phyloP scores from a whole-genome alignment of 352 stramenopile genomes.

The Phytophthora fragariaefolia region DNA sequence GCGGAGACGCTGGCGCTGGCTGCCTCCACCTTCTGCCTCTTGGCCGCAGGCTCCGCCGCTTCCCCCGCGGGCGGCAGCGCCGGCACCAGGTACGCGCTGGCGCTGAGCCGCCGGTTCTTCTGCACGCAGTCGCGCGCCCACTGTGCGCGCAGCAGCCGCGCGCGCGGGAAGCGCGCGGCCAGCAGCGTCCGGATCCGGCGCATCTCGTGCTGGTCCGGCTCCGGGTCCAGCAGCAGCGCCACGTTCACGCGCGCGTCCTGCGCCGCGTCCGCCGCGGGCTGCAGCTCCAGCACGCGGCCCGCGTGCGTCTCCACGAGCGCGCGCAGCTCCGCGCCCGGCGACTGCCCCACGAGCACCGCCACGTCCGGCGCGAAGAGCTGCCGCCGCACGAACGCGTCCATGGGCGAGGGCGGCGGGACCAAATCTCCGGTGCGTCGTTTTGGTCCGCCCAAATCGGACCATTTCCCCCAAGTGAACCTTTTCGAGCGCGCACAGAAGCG shows the following conservation, averaged over 20 bases:
- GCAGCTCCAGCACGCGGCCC: constrained; percentile 33
- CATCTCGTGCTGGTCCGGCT: constrained; percentile 19
- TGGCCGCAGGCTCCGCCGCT: constrained; percentile 14
- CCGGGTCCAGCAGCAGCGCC: constrained; percentile 29
- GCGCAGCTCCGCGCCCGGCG: constrained; percentile 12
- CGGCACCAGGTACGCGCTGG: constrained; percentile 27
- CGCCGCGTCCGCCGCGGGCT: constrained; percentile 3
- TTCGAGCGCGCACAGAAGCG: no score
- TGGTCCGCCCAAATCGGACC: background rate
- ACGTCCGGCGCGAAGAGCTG: constrained; percentile 50
- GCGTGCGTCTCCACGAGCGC: constrained; percentile 39
- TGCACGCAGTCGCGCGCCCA: constrained; percentile 52
- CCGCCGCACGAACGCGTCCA: constrained; percentile 71
- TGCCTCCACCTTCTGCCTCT: constrained; percentile 26
- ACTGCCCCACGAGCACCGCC: constrained; percentile 32
- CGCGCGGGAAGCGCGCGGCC: constrained; percentile 26
- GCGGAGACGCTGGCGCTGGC: background rate
- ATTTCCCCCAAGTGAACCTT: no score
- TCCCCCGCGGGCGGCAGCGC: background rate
- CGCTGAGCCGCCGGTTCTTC: constrained; percentile 45
- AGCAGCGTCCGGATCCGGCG: constrained; percentile 4
- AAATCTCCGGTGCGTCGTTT: background rate
- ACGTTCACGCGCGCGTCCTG: constrained; percentile 25
- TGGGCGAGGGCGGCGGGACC: constrained; percentile 18
- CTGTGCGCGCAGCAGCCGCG: constrained; percentile 38